Percentiles rank a stretch among this genome's conserved stretches.
These are phyloP conservation scores for Arthrobotrys iridis DNA, from an alignment of 2,329 filamentous ascomycete genomes.

Conservation along the genomic window DNA sequence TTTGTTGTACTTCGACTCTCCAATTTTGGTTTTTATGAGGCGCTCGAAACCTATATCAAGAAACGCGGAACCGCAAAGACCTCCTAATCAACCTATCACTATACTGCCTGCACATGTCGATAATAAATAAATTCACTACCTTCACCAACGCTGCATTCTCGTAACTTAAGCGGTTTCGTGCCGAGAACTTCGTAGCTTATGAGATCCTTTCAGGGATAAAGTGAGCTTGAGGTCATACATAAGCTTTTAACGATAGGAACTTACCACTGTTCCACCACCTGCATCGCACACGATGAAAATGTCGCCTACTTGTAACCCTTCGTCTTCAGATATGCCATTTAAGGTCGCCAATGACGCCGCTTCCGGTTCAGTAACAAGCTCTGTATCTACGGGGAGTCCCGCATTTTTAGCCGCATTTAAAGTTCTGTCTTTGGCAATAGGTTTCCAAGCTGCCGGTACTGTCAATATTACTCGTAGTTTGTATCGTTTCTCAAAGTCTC, in stretches of 20 bases:
- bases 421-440: slow-evolving; percentile 67
- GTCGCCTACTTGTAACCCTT: slow-evolving; percentile 61
- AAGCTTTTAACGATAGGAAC: background rate
- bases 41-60: slow-evolving; percentile 72
- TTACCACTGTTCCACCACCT: slow-evolving; percentile 64
- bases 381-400: slow-evolving; percentile 41
- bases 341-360: slow-evolving; percentile 58
- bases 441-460: slow-evolving; percentile 70
- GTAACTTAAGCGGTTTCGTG: slow-evolving; percentile 76
- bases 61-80: slow-evolving; percentile 79
- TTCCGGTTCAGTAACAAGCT: slow-evolving; percentile 58
- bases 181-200: slow-evolving; percentile 79
- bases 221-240: background rate
- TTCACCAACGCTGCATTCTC: slow-evolving; percentile 78
- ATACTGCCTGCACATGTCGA: background rate
- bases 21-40: slow-evolving; percentile 4
- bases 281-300: slow-evolving; percentile 68
- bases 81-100: slow-evolving; percentile 63
- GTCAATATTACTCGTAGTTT: slow-evolving; percentile 68
- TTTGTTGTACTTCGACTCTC: background rate
- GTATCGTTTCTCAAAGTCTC: slow-evolving; percentile 63
- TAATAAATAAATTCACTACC: background rate
- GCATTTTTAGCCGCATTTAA: slow-evolving; percentile 61
- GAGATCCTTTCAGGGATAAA: slow-evolving; percentile 63
- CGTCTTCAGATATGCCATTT: background rate